A percentile compares a stretch with the other conserved stretches of the same genome.
Conservation (phyloP, 257 asterid species). For the Solanum bukasovii region DNA sequence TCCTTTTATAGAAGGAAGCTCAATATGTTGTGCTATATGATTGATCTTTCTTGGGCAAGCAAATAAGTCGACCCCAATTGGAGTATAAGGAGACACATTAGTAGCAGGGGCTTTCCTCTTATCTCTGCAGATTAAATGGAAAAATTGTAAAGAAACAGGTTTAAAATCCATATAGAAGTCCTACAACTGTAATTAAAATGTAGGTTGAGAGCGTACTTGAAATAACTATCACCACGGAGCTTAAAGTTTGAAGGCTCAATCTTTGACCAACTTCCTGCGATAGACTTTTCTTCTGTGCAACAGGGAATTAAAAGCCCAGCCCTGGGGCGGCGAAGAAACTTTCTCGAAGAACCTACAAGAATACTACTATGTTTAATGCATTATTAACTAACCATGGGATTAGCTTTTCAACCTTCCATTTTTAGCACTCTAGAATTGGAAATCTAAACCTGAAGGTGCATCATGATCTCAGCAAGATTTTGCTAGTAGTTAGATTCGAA, state of each 20-base stretch:
- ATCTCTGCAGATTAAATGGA: conserved; percentile 35
- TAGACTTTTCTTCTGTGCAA: conserved; percentile 43
- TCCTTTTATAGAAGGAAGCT: conserved; percentile 45
- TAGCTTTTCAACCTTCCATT: neutral
- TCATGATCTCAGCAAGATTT: neutral
- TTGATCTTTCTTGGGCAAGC: conserved; percentile 44
- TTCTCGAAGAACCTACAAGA: conserved; percentile 45
- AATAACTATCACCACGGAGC: conserved; percentile 71
- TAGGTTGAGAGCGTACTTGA: conserved; percentile 33
- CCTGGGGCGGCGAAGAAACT: conserved; percentile 48
- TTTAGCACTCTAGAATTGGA: neutral
- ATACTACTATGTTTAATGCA: neutral
- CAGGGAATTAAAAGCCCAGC: conserved; percentile 60
- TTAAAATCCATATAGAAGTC: neutral
- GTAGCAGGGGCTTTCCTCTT: conserved; percentile 65
- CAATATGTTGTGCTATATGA: conserved; percentile 70
- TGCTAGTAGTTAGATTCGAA: neutral
- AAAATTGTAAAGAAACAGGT: neutral
- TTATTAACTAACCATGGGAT: neutral
- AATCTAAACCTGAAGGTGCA: neutral
- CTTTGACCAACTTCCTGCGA: conserved; percentile 59
- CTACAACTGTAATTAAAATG: neutral
- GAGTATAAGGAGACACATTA: conserved; percentile 42
- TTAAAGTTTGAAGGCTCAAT: conserved; percentile 63
- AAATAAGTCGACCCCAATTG: conserved; percentile 65